Evolutionary conservation across 352 stramenopile species (phyloP), one percentile per base, ranked within the genome.

Genomic region (Phytophthora brassicae): DNA sequence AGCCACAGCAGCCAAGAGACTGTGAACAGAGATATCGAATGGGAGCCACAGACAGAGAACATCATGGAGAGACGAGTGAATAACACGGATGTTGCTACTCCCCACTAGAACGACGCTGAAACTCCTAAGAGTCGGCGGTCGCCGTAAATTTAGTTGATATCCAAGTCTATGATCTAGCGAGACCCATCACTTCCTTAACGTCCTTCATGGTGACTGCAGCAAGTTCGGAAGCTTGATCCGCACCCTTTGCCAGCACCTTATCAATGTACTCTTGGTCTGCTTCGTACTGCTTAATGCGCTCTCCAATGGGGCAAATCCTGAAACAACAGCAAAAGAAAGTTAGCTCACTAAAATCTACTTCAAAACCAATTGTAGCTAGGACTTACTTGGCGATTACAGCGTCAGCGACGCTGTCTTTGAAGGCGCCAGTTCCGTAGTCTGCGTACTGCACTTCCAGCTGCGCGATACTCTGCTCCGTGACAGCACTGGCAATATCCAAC

Each of bases 381-480:
- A 74, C 77, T n/a, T 68, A 90, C 81, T 98, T 96, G n/a, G 86
- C 87, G 38, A 99, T 89, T 19, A 99, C 87, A 0, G 96, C 95
- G 39, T 99, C 95, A 0, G 96, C 93, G 6, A 99, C 81, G 22
- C 90, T 68, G 24, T 96, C 87, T 70, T 99, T 99, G 74, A 99
- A 99, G 47, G 89, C 66, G 4, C 94, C 94, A 61, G 96, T 90
- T 33, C 77, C 62, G 38, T 73, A 80, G 38, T 76, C 70, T 0
- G 66, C 76, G 47, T 90, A 91, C 48, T 94, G 64, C 9, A 50
- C 31, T 26, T 82, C 78, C 13, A 94, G 75, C 26, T 97, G 84
- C 26, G 96, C 83, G 31, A 95, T 72, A 5, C 66, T 94, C 53
- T 82, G 68, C 26, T 75, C 84, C 2, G 89, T 91, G 44, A 90